A percentile compares a stretch with the other conserved stretches of the same genome.
phyloP scores from a whole-genome alignment of 176 grass and related monocot species.

The Luzula sylvatica region DNA sequence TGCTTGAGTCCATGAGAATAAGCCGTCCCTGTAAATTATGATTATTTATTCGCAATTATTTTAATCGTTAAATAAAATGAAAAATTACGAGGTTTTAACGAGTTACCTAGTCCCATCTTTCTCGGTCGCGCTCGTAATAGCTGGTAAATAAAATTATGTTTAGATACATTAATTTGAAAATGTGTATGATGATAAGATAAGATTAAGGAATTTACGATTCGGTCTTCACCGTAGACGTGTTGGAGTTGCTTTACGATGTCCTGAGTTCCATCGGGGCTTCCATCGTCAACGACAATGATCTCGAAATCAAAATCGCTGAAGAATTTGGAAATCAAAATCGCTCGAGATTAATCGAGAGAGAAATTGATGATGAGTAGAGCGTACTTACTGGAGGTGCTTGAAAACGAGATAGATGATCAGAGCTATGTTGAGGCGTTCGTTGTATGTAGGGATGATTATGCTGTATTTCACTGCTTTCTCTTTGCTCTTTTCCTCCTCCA shows the following conservation, averaged over 20 bases:
- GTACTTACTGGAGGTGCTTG: neutral
- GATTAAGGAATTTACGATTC: constrained; percentile 49
- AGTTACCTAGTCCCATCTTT: constrained; percentile 87
- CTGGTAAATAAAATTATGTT: constrained; percentile 35
- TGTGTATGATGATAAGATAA: neutral
- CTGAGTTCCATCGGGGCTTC: constrained; percentile 96
- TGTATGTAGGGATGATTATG: constrained; percentile 91
- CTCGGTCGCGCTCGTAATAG: constrained; percentile 75
- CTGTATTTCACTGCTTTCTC: constrained; percentile 42
- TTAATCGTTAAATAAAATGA: too few relatives aligned
- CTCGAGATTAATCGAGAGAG: neutral
- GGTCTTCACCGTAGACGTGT: constrained; percentile 82
- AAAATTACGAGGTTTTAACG: neutral
- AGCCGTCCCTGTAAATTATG: constrained; percentile 59
- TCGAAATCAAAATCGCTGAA: constrained; percentile 70
- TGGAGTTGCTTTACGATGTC: constrained; percentile 92
- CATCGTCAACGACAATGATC: constrained; percentile 94
- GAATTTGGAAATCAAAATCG: neutral
- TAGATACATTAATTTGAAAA: constrained; percentile 2
- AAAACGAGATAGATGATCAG: constrained; percentile 59
- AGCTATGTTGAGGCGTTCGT: constrained; percentile 89
- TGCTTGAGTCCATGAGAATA: constrained; percentile 90
- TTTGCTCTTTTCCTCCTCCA: constrained; percentile 7
- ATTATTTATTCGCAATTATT: neutral
- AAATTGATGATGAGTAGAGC: neutral